Percentiles rank a stretch among this genome's conserved stretches.
These are phyloP conservation scores for Paecilomyces formosus DNA, from an alignment of 2,329 filamentous ascomycete genomes.

Conservation along the genomic window DNA sequence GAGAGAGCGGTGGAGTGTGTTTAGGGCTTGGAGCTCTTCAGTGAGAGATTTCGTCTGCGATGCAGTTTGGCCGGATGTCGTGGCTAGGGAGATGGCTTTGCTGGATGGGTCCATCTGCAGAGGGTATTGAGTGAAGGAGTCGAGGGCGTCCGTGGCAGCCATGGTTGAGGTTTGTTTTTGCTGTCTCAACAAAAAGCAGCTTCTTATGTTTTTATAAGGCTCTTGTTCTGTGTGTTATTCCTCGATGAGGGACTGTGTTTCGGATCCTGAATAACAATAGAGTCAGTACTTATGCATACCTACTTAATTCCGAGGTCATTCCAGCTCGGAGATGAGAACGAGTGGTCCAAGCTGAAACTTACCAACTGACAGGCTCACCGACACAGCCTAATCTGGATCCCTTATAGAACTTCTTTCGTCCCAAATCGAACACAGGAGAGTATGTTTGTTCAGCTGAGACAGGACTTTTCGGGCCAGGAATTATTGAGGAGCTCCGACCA, in stretches of 20 bases:
- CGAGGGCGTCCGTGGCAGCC: slow-evolving; percentile 20
- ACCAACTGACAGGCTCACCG: neutral
- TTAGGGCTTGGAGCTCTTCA: slow-evolving; percentile 65
- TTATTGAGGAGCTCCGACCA: slow-evolving; percentile 8
- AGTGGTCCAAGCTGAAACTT: neutral
- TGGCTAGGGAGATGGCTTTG: slow-evolving; percentile 59
- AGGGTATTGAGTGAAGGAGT: slow-evolving; percentile 68
- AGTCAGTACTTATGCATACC: neutral
- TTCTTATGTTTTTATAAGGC: too few relatives aligned
- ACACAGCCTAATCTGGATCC: neutral
- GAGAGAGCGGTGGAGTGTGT: slow-evolving; percentile 66
- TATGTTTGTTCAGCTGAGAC: neutral
- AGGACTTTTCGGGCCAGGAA: neutral
- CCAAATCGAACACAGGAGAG: neutral
- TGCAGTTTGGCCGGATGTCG: slow-evolving; percentile 36
- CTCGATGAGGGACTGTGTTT: neutral
- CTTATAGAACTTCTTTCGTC: neutral
- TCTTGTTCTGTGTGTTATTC: neutral
- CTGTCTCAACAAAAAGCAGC: too few relatives aligned
- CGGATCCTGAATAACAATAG: neutral
- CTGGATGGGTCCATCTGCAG: slow-evolving; percentile 73
- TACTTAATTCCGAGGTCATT: neutral
- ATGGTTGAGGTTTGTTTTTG: slow-evolving; percentile 10
- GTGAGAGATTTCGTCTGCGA: slow-evolving; percentile 46
- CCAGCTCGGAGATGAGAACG: neutral